These are phyloP conservation scores for Candida taoyuanica DNA, from an alignment of 805 yeast genomes.

Conservation along the genomic window DNA sequence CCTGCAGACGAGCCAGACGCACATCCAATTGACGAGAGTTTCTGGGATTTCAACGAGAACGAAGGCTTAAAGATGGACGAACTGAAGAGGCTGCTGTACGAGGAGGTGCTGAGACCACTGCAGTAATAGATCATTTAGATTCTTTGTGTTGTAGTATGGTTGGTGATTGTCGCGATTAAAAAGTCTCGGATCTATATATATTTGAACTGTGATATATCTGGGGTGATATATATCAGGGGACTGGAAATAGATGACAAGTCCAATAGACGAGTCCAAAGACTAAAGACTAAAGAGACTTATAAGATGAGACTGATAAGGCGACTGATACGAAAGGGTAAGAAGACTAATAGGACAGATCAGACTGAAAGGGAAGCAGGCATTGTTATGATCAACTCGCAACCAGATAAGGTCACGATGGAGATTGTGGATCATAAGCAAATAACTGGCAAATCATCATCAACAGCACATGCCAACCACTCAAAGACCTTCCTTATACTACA, in stretches of 20 bases:
- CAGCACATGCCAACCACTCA: neutral
- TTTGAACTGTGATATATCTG: no score
- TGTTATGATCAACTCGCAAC: no score
- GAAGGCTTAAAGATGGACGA: constrained; percentile 72
- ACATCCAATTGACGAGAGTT: constrained; percentile 33
- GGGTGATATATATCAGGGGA: no score
- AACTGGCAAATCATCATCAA: neutral
- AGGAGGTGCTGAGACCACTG: constrained; percentile 64
- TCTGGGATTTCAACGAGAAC: constrained; percentile 39
- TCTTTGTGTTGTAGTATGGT: neutral
- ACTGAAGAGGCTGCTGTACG: constrained; percentile 69
- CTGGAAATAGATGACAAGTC: no score
- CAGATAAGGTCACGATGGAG: neutral
- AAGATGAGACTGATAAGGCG: no score
- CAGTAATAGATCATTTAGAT: constrained; percentile 7
- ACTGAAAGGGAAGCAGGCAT: no score
- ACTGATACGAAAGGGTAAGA: no score
- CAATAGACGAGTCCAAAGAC: no score
- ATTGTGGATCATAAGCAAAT: neutral
- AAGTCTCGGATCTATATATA: no score
- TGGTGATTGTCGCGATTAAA: neutral
- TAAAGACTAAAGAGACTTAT: no score
- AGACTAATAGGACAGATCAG: no score
- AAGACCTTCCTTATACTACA: constrained; percentile 4
- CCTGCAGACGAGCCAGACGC: constrained; percentile 65